phyloP scores from a whole-genome alignment of 2,329 filamentous ascomycete genomes.

The Nigrospora osmanthi region DNA sequence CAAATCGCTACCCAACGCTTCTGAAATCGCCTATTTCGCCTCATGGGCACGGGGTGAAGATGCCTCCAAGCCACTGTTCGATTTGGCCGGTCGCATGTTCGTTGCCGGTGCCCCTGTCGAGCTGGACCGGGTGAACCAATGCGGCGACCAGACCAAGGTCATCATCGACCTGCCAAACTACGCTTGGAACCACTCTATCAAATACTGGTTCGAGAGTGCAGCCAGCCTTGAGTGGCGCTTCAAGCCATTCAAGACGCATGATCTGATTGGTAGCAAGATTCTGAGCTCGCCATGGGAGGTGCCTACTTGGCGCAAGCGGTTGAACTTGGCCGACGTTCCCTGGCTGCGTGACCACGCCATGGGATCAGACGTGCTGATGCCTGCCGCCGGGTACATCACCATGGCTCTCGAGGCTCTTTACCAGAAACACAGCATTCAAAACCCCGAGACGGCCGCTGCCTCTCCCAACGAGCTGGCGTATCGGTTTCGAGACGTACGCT shows the following conservation, averaged over 20 bases:
- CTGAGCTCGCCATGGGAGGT: constrained; percentile 7
- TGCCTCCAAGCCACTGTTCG: constrained; percentile 7
- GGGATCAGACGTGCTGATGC: constrained; percentile 32
- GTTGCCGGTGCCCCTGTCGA: constrained; percentile 6
- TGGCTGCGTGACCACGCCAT: constrained; percentile 37
- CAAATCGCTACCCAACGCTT: neutral
- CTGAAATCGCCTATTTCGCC: neutral
- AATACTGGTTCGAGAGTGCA: constrained; percentile 14
- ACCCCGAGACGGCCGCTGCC: neutral
- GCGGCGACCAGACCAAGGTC: neutral
- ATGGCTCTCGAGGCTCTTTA: constrained; percentile 23
- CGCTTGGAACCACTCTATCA: constrained; percentile 13
- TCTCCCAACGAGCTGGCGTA: constrained; percentile 8
- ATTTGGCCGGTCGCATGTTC: constrained; percentile 14
- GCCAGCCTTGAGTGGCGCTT: constrained; percentile 14
- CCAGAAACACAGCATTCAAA: constrained; percentile 9
- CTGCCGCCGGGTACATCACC: constrained; percentile 27
- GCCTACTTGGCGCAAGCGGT: constrained; percentile 5
- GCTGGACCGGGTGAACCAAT: constrained; percentile 10
- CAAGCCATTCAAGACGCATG: constrained; percentile 8
- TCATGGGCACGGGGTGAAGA: constrained; percentile 8
- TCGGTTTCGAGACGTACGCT: constrained; percentile 11
- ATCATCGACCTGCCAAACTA: constrained; percentile 18
- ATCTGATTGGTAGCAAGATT: constrained; percentile 12
- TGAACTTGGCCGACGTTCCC: constrained; percentile 16